A percentile compares a stretch with the other conserved stretches of the same genome.
Conservation (phyloP, 176 grass and related monocot species). For the Oryza longistaminata region DNA sequence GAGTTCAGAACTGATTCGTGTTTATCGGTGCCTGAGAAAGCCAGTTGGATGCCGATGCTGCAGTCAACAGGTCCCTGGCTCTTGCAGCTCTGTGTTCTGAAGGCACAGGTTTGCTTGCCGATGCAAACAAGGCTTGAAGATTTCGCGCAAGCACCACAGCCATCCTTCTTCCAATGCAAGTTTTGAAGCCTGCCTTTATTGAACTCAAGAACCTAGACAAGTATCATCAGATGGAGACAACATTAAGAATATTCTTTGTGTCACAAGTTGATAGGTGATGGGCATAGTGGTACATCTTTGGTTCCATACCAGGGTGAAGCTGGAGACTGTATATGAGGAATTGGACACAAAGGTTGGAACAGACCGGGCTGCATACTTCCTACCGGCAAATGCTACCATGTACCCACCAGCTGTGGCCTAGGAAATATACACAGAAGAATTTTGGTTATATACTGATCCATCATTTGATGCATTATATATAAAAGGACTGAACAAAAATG, state of each 20-base stretch:
- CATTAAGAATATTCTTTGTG: constrained; percentile 27
- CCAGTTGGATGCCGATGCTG: constrained; percentile 88
- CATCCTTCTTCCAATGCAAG: constrained; percentile 89
- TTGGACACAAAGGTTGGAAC: constrained; percentile 65
- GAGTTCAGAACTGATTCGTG: constrained; percentile 89
- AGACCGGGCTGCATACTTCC: constrained; percentile 88
- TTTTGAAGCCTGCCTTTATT: constrained; percentile 92
- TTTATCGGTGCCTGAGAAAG: constrained; percentile 93
- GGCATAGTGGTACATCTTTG: constrained; percentile 4
- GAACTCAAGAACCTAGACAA: constrained; percentile 83
- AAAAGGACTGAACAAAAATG: too few relatives aligned
- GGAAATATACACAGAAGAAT: constrained; percentile 29
- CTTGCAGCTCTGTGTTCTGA: constrained; percentile 75
- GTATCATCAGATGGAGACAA: not conserved
- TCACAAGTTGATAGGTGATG: not conserved
- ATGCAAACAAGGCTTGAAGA: constrained; percentile 68
- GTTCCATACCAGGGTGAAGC: constrained; percentile 91
- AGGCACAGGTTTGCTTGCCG: constrained; percentile 69
- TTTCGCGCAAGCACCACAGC: constrained; percentile 66
- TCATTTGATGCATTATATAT: constrained; percentile 22
- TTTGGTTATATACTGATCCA: constrained; percentile 15
- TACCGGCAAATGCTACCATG: constrained; percentile 99
- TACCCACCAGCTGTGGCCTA: constrained; percentile 77
- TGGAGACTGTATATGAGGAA: constrained; percentile 63
- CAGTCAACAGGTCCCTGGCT: constrained; percentile 81